Conservation (phyloP, 2,329 filamentous ascomycete species). For the Tolypocladium cylindrosporum region DNA sequence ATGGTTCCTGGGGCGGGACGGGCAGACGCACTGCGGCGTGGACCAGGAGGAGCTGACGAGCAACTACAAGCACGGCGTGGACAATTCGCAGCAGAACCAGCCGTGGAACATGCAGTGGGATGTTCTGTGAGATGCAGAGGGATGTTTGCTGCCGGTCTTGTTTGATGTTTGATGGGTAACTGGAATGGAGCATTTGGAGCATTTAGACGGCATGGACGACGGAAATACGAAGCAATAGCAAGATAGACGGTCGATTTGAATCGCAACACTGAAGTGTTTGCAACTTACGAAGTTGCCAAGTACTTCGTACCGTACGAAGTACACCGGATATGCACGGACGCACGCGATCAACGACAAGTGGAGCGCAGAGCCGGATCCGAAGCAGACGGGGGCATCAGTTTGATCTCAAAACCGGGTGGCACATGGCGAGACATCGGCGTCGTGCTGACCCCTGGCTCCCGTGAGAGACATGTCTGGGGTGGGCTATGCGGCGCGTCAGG, state of each 20-base stretch:
- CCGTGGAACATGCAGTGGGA: constrained; percentile 40
- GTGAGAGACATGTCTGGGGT: background rate
- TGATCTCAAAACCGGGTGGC: background rate
- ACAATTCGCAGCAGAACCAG: constrained; percentile 36
- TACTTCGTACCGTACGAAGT: background rate
- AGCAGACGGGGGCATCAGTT: background rate
- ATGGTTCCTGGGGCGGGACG: constrained; percentile 67
- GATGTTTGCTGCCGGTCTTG: no score
- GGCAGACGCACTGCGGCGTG: constrained; percentile 64
- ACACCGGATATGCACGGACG: background rate
- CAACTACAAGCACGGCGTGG: constrained; percentile 54
- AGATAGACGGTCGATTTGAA: background rate
- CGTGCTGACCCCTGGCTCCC: background rate
- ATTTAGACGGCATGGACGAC: background rate
- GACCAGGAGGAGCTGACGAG: constrained; percentile 64
- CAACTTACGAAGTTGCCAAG: no score
- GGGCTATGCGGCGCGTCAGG: background rate
- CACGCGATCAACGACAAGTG: background rate
- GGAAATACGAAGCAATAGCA: background rate
- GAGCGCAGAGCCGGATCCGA: background rate
- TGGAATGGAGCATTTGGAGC: background rate
- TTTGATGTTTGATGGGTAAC: no score
- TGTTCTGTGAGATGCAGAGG: constrained; percentile 11
- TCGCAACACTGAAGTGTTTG: background rate
- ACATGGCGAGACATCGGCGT: background rate